A percentile compares a stretch with the other conserved stretches of the same genome.
Evolutionary conservation across 2,329 filamentous ascomycete genomes (phyloP).

Genomic region (Claviceps spartinae): DNA sequence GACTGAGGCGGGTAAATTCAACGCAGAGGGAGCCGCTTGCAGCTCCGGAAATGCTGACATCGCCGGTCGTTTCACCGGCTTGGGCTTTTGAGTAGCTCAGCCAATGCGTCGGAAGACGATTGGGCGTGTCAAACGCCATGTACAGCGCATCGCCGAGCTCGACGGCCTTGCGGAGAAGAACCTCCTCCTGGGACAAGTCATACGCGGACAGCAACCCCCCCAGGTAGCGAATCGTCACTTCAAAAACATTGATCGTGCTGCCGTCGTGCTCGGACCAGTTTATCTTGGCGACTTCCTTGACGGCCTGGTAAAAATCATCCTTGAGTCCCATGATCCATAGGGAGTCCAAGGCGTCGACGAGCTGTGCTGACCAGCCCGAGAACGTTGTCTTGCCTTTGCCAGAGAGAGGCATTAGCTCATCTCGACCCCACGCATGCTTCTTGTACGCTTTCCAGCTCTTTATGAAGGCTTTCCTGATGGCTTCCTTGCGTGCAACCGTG

Average conservation of each 20-base stretch:
- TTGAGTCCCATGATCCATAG: slow-evolving; percentile 46
- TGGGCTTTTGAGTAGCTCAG: slow-evolving; percentile 30
- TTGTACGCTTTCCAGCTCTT: slow-evolving; percentile 40
- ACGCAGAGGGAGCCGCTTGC: slow-evolving; percentile 53
- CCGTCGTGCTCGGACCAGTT: slow-evolving; percentile 38
- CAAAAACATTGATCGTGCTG: slow-evolving; percentile 41
- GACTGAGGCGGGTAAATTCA: slow-evolving; percentile 62
- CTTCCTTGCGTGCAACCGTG: slow-evolving; percentile 16
- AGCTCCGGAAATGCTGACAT: slow-evolving; percentile 26
- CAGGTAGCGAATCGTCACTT: slow-evolving; percentile 45
- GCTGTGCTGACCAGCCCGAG: slow-evolving; percentile 42
- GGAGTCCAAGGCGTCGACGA: slow-evolving; percentile 46
- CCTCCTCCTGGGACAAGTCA: slow-evolving; percentile 33
- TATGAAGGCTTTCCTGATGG: slow-evolving; percentile 25
- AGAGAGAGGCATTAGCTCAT: slow-evolving; percentile 40
- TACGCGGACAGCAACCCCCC: slow-evolving; percentile 39
- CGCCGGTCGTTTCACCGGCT: slow-evolving; percentile 22
- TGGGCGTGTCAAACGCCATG: slow-evolving; percentile 39
- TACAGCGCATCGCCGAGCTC: slow-evolving; percentile 42
- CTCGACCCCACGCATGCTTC: slow-evolving; percentile 40
- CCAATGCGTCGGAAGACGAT: slow-evolving; percentile 34
- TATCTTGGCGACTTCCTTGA: slow-evolving; percentile 33
- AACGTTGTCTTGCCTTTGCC: slow-evolving; percentile 33
- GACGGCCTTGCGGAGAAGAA: slow-evolving; percentile 35
- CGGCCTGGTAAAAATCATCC: slow-evolving; percentile 40